Evolutionary conservation across 2,329 filamentous ascomycete species (phyloP).

Genomic region (Lecanicillium sp.): DNA sequence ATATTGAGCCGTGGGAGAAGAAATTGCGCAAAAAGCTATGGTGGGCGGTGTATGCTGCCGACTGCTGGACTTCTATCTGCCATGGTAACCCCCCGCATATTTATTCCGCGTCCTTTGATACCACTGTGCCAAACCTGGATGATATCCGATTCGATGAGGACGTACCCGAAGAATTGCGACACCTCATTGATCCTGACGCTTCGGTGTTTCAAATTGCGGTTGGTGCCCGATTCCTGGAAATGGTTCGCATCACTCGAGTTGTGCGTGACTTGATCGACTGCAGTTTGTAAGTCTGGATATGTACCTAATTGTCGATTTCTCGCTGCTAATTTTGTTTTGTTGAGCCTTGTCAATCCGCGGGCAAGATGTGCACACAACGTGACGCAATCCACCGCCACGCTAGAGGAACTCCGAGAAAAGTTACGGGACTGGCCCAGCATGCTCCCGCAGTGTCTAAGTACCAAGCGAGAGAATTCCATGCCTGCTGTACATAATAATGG

Average conservation of each 20-base stretch:
- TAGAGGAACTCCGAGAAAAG: conserved; percentile 18
- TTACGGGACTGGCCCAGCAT: conserved; percentile 27
- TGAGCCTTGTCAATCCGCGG: conserved; percentile 18
- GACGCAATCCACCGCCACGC: conserved; percentile 12
- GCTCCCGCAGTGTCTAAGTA: conserved; percentile 25
- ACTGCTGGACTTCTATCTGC: conserved; percentile 36
- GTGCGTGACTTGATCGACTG: conserved; percentile 24
- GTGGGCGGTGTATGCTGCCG: conserved; percentile 34
- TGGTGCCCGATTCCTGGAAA: conserved; percentile 29
- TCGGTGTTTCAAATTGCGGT: conserved; percentile 23
- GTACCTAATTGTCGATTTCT: neutral
- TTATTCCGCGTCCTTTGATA: conserved; percentile 29
- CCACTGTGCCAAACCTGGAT: conserved; percentile 27
- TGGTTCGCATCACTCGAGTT: conserved; percentile 21
- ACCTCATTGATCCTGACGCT: conserved; percentile 26
- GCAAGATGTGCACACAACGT: conserved; percentile 11
- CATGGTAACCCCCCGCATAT: conserved; percentile 40
- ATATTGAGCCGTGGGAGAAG: conserved; percentile 33
- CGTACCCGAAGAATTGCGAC: conserved; percentile 23
- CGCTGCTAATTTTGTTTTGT: no score
- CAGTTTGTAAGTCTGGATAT: conserved; percentile 21
- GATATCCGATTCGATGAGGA: conserved; percentile 35
- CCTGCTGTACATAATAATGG: conserved; percentile 15
- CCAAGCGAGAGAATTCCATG: conserved; percentile 12
- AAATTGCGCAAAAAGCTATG: conserved; percentile 33